Evolutionary conservation across 1,284 basidiomycete genomes (phyloP).

Genomic region (Leccinum pachyderme): DNA sequence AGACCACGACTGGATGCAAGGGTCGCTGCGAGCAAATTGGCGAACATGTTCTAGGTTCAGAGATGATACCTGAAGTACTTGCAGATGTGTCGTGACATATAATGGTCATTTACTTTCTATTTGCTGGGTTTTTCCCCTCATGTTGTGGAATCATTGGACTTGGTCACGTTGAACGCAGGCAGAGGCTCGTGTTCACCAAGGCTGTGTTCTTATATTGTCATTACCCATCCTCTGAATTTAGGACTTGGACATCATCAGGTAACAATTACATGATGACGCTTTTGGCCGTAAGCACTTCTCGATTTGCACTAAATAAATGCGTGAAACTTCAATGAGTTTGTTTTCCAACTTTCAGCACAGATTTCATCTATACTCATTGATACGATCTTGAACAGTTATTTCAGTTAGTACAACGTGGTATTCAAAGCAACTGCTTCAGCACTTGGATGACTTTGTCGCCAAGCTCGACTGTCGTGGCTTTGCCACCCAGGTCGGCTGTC

Average conservation of each 20-base stretch:
- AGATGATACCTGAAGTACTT: neutral
- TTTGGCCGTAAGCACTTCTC: neutral
- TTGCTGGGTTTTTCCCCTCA: slow-evolving; percentile 24
- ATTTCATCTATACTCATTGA: neutral
- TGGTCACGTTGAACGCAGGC: neutral
- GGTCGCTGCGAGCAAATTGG: slow-evolving; percentile 84
- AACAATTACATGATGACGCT: neutral
- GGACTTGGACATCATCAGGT: neutral
- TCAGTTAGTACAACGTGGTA: neutral
- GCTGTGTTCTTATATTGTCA: neutral
- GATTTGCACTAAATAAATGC: neutral
- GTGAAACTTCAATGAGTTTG: neutral
- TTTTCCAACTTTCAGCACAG: neutral
- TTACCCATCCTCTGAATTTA: neutral
- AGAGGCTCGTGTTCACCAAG: neutral
- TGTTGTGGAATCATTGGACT: slow-evolving; percentile 7
- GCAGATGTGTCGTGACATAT: slow-evolving; percentile 4
- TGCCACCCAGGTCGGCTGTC: slow-evolving; percentile 88
- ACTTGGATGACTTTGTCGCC: slow-evolving; percentile 84
- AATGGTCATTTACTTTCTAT: slow-evolving; percentile 8
- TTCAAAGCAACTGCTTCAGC: slow-evolving; percentile 62
- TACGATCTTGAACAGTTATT: neutral
- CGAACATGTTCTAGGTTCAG: slow-evolving; percentile 70
- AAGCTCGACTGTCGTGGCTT: slow-evolving; percentile 71
- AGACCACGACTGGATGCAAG: slow-evolving; percentile 71